phyloP scores from a whole-genome alignment of 192 early-diverging fungal genomes.

The Jimgerdemannia flammicorona region DNA sequence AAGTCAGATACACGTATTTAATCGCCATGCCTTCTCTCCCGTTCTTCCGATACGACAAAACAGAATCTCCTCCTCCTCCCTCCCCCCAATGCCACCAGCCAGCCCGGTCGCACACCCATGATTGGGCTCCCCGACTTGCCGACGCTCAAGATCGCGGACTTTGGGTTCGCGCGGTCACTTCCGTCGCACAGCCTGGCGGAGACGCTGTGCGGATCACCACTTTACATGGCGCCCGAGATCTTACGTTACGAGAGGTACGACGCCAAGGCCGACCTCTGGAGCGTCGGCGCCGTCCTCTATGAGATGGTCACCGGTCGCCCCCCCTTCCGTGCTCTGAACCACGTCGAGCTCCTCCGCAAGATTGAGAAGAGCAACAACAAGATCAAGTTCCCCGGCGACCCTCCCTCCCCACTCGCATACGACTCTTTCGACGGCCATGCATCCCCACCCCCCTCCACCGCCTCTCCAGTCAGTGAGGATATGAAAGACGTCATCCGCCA shows the following conservation, averaged over 20 bases:
- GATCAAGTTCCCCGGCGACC: constrained; percentile 86
- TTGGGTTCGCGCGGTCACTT: constrained; percentile 94
- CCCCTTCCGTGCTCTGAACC: constrained; percentile 91
- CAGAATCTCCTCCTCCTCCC: constrained; percentile 83
- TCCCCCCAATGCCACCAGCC: constrained; percentile 16
- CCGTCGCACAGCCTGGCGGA: constrained; percentile 83
- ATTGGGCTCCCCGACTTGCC: constrained; percentile 60
- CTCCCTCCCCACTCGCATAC: not conserved
- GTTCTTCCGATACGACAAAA: constrained; percentile 2
- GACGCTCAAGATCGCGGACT: constrained; percentile 91
- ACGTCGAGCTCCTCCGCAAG: constrained; percentile 86
- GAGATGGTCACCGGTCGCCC: constrained; percentile 90
- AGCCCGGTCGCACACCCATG: constrained; percentile 29
- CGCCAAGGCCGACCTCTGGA: constrained; percentile 96
- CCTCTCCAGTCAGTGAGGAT: constrained; percentile 54
- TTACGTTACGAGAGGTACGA: constrained; percentile 90
- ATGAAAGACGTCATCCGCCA: constrained; percentile 79
- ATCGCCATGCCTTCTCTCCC: not conserved
- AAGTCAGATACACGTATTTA: not conserved
- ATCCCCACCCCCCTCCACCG: constrained; percentile 3
- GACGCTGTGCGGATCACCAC: constrained; percentile 94
- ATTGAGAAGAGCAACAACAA: constrained; percentile 83
- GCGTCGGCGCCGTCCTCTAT: constrained; percentile 90
- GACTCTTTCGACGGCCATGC: constrained; percentile 14
- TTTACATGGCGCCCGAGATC: constrained; percentile 94